Percentiles rank a stretch among this genome's conserved stretches.
Evolutionary conservation across 23 red algal species (phyloP).

Genomic region (Agarophyton chilense): DNA sequence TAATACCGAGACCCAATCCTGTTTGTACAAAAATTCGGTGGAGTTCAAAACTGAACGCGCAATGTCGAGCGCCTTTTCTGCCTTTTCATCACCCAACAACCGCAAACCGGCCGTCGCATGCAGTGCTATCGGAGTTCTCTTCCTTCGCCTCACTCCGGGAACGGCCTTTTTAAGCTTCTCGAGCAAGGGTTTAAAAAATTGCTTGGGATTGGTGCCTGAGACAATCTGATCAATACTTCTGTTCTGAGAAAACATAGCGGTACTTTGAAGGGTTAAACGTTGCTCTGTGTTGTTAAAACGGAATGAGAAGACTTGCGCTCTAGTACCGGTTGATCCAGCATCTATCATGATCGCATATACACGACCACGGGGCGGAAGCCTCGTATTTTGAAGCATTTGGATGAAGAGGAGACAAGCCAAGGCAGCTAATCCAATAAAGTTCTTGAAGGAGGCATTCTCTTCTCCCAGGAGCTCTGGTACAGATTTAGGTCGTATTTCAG

Average conservation of each 20-base stretch:
- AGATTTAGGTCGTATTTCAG: constrained; percentile 11
- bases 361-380: constrained; percentile 35
- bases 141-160: constrained; percentile 51
- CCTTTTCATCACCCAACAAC: constrained; percentile 58
- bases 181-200: constrained; percentile 69
- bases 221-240: constrained; percentile 30
- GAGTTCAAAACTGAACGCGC: constrained; percentile 36
- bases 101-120: constrained; percentile 86
- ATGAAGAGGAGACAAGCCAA: constrained; percentile 48
- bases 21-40: constrained; percentile 63
- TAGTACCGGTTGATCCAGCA: constrained; percentile 83
- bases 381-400: constrained; percentile 31
- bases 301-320: constrained; percentile 80
- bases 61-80: constrained; percentile 58
- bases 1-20: constrained; percentile 62
- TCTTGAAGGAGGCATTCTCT: constrained; percentile 29
- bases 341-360: constrained; percentile 82
- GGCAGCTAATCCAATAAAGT: constrained; percentile 39
- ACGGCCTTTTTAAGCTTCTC: constrained; percentile 62
- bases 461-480: constrained; percentile 48
- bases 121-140: constrained; percentile 75
- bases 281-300: neutral
- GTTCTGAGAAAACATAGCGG: constrained; percentile 23
- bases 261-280: constrained; percentile 18
- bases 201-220: constrained; percentile 29